These are phyloP conservation scores for Danielozyma ontarioensis DNA, from an alignment of 805 yeast species.

Conservation along the genomic window DNA sequence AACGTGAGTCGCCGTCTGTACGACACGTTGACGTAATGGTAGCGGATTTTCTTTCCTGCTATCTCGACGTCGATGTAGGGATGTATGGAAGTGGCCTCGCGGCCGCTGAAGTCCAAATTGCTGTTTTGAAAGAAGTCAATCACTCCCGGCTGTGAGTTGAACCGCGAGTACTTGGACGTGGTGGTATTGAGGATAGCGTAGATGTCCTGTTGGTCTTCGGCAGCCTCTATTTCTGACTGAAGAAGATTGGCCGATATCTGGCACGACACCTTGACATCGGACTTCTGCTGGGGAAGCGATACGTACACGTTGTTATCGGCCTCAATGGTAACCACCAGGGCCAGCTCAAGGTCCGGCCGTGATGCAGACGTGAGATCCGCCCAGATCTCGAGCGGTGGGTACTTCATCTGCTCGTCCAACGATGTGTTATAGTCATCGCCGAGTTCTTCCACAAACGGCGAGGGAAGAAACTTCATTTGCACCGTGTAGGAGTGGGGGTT, in stretches of 20 bases:
- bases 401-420: slow-evolving; percentile 18
- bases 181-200: slow-evolving; percentile 13
- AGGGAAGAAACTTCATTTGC: slow-evolving; percentile 44
- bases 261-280: slow-evolving; percentile 44
- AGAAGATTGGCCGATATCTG: slow-evolving; percentile 32
- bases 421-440: slow-evolving; percentile 1
- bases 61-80: slow-evolving; percentile 34
- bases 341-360: slow-evolving; percentile 30
- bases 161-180: slow-evolving; percentile 22
- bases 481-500: slow-evolving; percentile 30
- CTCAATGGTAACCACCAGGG: slow-evolving; percentile 41
- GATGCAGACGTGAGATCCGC: slow-evolving; percentile 35
- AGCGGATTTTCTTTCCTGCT: slow-evolving; percentile 33
- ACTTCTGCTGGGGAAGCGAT: slow-evolving; percentile 32
- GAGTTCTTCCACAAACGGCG: slow-evolving; percentile 25
- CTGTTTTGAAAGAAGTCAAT: slow-evolving; percentile 33
- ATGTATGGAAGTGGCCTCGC: slow-evolving; percentile 29
- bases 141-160: slow-evolving; percentile 38
- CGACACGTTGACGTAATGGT: slow-evolving; percentile 39
- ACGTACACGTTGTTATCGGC: slow-evolving; percentile 39
- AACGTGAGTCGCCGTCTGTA: slow-evolving; percentile 44
- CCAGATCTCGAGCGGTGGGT: slow-evolving; percentile 58
- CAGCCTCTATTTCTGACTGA: slow-evolving; percentile 7
- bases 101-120: slow-evolving; percentile 38
- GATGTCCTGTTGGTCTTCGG: slow-evolving; percentile 2